Evolutionary conservation across 78 protist species (phyloP).

Genomic region (Dictyostelium discoideum): dicty_2.7 NC_007088.5:7966001-7966500

Average conservation of each 20-base stretch:
- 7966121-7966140: too few species aligned
- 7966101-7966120: too few species aligned
- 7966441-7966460: neutral
- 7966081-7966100: too few species aligned
- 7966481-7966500: neutral
- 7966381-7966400: neutral
- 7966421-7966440: neutral
- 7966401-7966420: neutral
- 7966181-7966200: constrained; percentile 28
- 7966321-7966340: neutral
- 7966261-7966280: neutral
- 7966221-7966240: neutral
- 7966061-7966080: too few species aligned
- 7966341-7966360: constrained; percentile 3
- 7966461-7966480: neutral
- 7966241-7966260: neutral
- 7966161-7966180: neutral
- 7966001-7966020: too few species aligned
- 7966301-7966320: neutral
- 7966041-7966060: too few species aligned
- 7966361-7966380: neutral
- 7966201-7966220: constrained; percentile 2
- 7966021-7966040: too few species aligned
- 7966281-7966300: constrained; percentile 4
- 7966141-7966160: too few species aligned